Conservation (phyloP, 495 filamentous ascomycete species). For the Penicillium parvum region DNA sequence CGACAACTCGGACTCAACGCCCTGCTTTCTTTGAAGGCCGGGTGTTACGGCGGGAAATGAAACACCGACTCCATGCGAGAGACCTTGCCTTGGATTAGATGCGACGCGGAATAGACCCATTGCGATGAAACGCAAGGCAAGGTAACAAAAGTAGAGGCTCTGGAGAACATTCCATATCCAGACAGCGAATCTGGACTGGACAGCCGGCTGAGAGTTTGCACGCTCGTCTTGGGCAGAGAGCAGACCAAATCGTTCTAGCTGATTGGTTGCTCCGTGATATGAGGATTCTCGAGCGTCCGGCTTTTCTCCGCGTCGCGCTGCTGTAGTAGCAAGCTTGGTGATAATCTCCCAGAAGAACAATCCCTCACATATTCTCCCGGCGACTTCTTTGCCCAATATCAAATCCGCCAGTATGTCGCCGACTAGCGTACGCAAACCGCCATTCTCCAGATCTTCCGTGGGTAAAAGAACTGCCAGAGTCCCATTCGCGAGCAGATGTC, state of each 20-base stretch:
- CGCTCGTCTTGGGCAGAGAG: slow-evolving; percentile 32
- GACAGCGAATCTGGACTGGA: slow-evolving; percentile 31
- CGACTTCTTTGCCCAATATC: slow-evolving; percentile 73
- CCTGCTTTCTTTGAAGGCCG: slow-evolving; percentile 11
- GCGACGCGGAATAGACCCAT: slow-evolving; percentile 44
- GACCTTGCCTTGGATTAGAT: slow-evolving; percentile 24
- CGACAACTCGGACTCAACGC: slow-evolving; percentile 31
- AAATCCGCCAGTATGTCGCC: slow-evolving; percentile 81
- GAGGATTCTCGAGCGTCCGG: slow-evolving; percentile 20
- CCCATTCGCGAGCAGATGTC: slow-evolving; percentile 74
- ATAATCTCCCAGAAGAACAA: slow-evolving; percentile 82
- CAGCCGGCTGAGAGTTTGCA: slow-evolving; percentile 8
- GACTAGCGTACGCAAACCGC: slow-evolving; percentile 73
- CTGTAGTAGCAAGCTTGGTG: slow-evolving; percentile 53
- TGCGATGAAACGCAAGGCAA: slow-evolving; percentile 59
- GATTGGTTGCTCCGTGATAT: slow-evolving; percentile 24
- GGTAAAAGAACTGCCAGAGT: slow-evolving; percentile 78
- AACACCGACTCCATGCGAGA: slow-evolving; percentile 22
- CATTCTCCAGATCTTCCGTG: slow-evolving; percentile 86
- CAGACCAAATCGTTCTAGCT: slow-evolving; percentile 45
- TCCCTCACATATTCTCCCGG: slow-evolving; percentile 73
- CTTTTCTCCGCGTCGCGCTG: slow-evolving; percentile 21
- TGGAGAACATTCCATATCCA: slow-evolving; percentile 70
- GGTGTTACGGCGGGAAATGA: slow-evolving; percentile 25
- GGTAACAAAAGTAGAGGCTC: slow-evolving; percentile 59